Evolutionary conservation across 352 stramenopile species (phyloP), one percentile per base, ranked within the genome.

Genomic region (Phytopythium boreale): DNA sequence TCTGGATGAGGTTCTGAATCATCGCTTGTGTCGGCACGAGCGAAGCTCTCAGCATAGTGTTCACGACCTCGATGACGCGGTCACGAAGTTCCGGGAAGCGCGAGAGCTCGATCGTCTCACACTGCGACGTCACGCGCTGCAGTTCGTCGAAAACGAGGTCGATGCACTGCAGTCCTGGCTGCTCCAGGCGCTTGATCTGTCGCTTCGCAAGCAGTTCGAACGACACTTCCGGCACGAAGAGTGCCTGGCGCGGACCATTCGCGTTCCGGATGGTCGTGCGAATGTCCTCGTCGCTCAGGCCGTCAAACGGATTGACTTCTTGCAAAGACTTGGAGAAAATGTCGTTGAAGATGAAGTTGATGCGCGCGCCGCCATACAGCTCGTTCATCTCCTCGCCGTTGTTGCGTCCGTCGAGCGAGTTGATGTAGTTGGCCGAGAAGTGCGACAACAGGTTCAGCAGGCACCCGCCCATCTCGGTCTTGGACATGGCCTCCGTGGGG

Each of bases 81-180:
- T 99, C 96, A 22, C 96, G 88, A 29, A 99, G 80, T 58, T 96
- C 87, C 15, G 95, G 91, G 75, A 99, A 99, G 27, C 97, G 90
- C 20, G 84, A 96, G 14, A 99, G 76, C 71, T 99, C 97, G 56
- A 96, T 97, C 8, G 93, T 98, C 73, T 99, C 96, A 46, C 91
- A 98, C 79, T 97, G 89, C 49, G 88, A 93, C 41, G 88, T 94
- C 63, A 99, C 98, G 19, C 96, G 83, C 76, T 99, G 96, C 37
- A 99, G 82, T 75, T 99, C 97, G 66, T 99, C 97, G 77, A 99
- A 99, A 3, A 99, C 97, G 27, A 99, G 77, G 72, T 99, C 97
- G 22, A 99, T 96, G 74, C 98, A 99, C 76, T 99, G 91, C 20
- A 99, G 79, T 10, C 96, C 97, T 34, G 90, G 90, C 70, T 96